Evolutionary conservation across 495 filamentous ascomycete species (phyloP).

Genomic region (Penicillium salamii): DNA sequence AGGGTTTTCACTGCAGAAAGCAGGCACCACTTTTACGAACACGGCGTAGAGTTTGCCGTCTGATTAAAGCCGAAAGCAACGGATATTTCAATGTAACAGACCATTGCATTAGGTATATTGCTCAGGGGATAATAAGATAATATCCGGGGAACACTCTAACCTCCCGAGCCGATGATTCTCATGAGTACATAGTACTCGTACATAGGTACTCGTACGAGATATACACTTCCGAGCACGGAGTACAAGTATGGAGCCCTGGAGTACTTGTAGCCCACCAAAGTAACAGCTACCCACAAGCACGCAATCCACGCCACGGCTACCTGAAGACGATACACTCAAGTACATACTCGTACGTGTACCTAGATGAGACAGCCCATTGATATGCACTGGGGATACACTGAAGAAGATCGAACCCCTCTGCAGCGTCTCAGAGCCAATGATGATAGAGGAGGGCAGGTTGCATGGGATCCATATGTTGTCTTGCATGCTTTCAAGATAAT

Average conservation of each 20-base stretch:
- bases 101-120: not conserved
- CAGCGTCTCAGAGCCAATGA: constrained; percentile 2
- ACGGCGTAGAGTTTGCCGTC: no score
- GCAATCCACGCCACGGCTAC: constrained; percentile 19
- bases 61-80: no score
- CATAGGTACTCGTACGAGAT: not conserved
- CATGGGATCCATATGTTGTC: constrained; percentile 3
- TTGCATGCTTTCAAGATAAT: constrained; percentile 15
- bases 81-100: constrained; percentile 1
- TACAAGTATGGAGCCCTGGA: not conserved
- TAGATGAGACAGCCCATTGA: constrained; percentile 27
- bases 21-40: no score
- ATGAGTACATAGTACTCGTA: not conserved
- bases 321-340: not conserved
- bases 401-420: not conserved
- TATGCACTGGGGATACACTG: constrained; percentile 13
- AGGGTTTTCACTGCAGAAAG: no score
- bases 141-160: not conserved
- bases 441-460: not conserved
- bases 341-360: no score
- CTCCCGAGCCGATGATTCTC: not conserved
- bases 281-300: constrained; percentile 13
- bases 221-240: no score
- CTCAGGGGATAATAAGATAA: not conserved
- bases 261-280: not conserved